Base-by-base conservation (phyloP, 495 filamentous ascomycete species). In the Aspergillus avenaceus region DNA sequence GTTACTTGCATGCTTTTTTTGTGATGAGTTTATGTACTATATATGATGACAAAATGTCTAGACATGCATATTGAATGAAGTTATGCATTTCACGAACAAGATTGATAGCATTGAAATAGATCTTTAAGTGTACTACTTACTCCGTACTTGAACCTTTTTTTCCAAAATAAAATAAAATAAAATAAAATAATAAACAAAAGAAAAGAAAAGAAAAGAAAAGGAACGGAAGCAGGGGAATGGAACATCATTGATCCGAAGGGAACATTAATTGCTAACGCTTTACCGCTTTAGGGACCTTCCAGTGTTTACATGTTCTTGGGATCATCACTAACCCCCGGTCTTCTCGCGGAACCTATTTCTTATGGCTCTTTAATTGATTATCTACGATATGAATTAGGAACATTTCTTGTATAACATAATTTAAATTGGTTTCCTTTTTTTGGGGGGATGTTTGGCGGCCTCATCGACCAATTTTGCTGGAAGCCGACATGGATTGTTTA, bases 261-360 rank as follows among this genome's bases (percentile, higher is more conserved):
- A 11, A 36, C 22, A 42, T 41, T 19, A 31, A 25, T 45, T 8
- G 31, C 47, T 1, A 31, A 37, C 58, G 49, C 58, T 53, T 59
- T 41, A 54, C 63, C 63, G 54, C 44, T 37, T 63, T 47, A 27
- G 61, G 56, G 21, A 24, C 49, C 38, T n/a, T 36, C 46, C 42
- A 22, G 60, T 70, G 62, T 67, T 66, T 65, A 64, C 56, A 59
- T 67, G 49, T 50, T 58, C 55, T 53, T 31, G 18, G 27, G n/a
- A 14, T 45, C 49, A 51, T 45, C 41, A 44, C 49, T 26, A 37
- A 22, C 36, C 31, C 41, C 16, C 42, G 26, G 24, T 5, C 42
- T 19, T 32, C 45, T 3, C 7, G 25, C 1, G n/a, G 7, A 22
- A 25, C 8, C 44, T 45, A 48, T 50, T 54, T 58, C 21, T 58